phyloP scores from a whole-genome alignment of 164 flowering plant genomes.

The Hamamelis virginiana region DNA sequence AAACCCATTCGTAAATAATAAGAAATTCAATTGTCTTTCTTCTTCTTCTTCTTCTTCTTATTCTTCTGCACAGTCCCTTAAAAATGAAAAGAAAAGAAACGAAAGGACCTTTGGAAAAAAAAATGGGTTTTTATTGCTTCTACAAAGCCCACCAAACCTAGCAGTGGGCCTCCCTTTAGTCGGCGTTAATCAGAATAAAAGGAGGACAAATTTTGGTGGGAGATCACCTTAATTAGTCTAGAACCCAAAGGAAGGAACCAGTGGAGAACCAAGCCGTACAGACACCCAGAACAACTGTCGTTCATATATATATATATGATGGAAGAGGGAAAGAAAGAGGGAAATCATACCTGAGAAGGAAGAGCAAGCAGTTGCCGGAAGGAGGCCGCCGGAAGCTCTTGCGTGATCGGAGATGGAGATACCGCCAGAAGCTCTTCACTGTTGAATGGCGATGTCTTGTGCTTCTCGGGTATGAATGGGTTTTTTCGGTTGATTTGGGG shows the following conservation, averaged over 20 bases:
- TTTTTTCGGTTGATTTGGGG: too few relatives aligned
- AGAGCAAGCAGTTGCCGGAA: too few relatives aligned
- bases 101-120: constrained; percentile 9
- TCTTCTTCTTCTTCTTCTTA: too few relatives aligned
- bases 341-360: too few relatives aligned
- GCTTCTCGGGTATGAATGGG: too few relatives aligned
- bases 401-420: too few relatives aligned
- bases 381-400: too few relatives aligned
- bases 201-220: neutral
- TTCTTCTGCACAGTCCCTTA: neutral
- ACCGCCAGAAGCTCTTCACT: too few relatives aligned
- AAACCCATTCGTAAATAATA: too few relatives aligned
- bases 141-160: constrained; percentile 46
- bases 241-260: neutral
- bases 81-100: neutral
- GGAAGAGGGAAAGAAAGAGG: neutral
- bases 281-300: constrained; percentile 21
- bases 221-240: neutral
- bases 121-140: constrained; percentile 27
- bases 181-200: neutral
- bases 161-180: constrained; percentile 36
- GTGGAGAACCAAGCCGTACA: constrained; percentile 15
- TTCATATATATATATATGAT: neutral
- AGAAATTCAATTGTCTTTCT: constrained; percentile 20
- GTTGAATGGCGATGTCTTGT: too few relatives aligned